These are phyloP conservation scores for Melastoma candidum DNA, from an alignment of 441 rosid species.

Conservation along the genomic window DNA sequence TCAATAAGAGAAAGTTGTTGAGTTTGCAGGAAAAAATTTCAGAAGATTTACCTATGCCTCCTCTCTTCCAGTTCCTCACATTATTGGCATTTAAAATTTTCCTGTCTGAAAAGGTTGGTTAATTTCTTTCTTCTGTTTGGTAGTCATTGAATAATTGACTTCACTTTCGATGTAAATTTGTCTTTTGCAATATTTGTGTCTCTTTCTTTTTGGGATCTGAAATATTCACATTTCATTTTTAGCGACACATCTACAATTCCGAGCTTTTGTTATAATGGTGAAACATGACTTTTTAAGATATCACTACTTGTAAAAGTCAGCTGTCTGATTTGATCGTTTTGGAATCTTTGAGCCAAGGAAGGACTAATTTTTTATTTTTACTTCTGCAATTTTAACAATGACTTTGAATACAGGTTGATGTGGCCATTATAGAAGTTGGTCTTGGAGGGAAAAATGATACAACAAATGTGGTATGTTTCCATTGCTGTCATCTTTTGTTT, in stretches of 20 bases:
- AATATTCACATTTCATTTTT: no score
- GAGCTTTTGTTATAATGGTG: no score
- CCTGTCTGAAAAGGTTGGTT: slow-evolving; percentile 52
- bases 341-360: neutral
- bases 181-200: no score
- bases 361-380: no score
- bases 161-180: no score
- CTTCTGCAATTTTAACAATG: no score
- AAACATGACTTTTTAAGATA: no score
- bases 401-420: slow-evolving; percentile 49
- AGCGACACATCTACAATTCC: no score
- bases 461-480: slow-evolving; percentile 67
- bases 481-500: neutral
- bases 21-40: slow-evolving; percentile 58
- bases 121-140: no score
- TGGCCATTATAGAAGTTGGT: slow-evolving; percentile 85
- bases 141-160: no score
- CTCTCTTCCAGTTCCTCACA: slow-evolving; percentile 82
- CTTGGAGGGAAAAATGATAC: slow-evolving; percentile 70
- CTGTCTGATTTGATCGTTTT: neutral
- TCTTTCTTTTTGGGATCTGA: no score
- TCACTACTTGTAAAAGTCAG: no score
- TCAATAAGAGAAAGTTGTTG: slow-evolving; percentile 2
- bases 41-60: slow-evolving; percentile 79
- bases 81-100: slow-evolving; percentile 79